Evolutionary conservation across 1,284 basidiomycete genomes (phyloP).

Genomic region (Trichosporon coremiiforme): DNA sequence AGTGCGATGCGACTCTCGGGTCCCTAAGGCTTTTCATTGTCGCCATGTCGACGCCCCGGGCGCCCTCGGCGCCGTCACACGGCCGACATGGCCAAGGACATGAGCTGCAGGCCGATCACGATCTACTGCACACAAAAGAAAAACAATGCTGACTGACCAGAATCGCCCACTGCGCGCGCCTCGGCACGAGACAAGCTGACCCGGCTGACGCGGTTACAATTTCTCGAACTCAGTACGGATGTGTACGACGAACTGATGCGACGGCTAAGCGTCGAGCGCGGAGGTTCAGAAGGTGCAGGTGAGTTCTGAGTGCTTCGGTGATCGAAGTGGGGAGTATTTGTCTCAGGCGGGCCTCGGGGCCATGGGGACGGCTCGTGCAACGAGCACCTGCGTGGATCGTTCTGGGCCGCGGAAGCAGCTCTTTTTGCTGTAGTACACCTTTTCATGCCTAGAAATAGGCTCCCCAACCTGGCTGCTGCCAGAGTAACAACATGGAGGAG

Average conservation of each 20-base stretch:
- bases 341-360: background rate
- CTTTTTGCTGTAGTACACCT: background rate
- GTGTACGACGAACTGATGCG: conserved; percentile 90
- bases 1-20: background rate
- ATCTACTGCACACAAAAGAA: background rate
- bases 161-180: conserved; percentile 74
- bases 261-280: conserved; percentile 67
- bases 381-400: background rate
- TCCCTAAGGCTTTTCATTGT: background rate
- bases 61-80: conserved; percentile 3
- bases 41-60: background rate
- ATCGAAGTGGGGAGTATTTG: background rate
- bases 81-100: background rate
- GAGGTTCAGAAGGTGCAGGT: conserved; percentile 59
- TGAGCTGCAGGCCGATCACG: background rate
- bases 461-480: background rate
- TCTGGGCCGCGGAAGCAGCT: background rate
- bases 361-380: background rate
- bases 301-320: too few relatives aligned
- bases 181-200: conserved; percentile 88
- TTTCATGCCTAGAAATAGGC: conserved; percentile 2
- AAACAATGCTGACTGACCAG: conserved; percentile 42
- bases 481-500: background rate
- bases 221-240: conserved; percentile 90
- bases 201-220: conserved; percentile 83